Evolutionary conservation across 306 rosid species (phyloP), one percentile per base, ranked within the genome.

Genomic region (Vigna angularis): DNA sequence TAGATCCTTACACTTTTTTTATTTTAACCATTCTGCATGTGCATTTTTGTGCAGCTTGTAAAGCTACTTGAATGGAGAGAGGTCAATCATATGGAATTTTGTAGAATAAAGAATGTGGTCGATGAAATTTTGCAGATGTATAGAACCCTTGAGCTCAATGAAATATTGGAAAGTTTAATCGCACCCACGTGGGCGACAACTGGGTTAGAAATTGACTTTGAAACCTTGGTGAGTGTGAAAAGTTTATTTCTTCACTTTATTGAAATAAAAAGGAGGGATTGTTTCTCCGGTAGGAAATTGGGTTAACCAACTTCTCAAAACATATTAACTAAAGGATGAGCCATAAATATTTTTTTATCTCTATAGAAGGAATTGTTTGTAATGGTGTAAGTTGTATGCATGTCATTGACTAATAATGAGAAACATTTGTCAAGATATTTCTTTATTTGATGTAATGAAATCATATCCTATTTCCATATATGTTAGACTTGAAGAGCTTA

Each of bases 31-130:
- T 30, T 80, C 12, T 49, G 73, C 42, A 64, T 30, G 52, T 65
- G 58, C 57, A 36, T 34, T 70, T 77, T 70, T 71, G 49, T 76
- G 83, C 97, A 95, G 98, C 96, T 95, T 83, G 98, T 90, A 81
- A 95, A 95, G 83, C 92, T 95, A 79, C 94, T 95, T 86, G 98
- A 93, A 86, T 75, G 88, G 85, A 87, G 90, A 88, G 98, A 95
- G 87, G 96, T 96, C 73, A 95, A 95, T 83, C 97, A 95, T 81
- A 86, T 92, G 57, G 98, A 95, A 75, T 90, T 95, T 79, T 95
- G 98, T 84, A 89, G 98, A 84, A 88, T 95, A 61, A 95, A 92
- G 87, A 90, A 87, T 80, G 89, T 93, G 62, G 93, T 93, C 9
- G 96, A 95, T 70, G 98, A 92, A 74, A 86, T 95, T 75, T 81